These are phyloP conservation scores for Nicotiana undulata DNA, from an alignment of 257 asterid species.

Conservation along the genomic window DNA sequence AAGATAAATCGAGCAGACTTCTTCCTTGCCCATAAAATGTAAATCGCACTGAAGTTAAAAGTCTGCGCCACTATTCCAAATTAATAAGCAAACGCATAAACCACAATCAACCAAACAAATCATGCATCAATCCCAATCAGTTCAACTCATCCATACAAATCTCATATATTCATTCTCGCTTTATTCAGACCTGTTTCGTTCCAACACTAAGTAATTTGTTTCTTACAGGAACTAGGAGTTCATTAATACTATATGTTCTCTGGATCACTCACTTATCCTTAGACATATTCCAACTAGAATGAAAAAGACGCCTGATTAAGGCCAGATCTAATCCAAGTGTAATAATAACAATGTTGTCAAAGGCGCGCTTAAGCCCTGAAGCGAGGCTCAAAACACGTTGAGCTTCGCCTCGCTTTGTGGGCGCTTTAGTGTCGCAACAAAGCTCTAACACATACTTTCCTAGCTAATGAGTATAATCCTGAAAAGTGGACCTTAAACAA, in stretches of 20 bases:
- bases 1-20: neutral
- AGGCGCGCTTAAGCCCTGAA: too few species aligned
- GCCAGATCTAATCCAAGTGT: neutral
- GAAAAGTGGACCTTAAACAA: too few species aligned
- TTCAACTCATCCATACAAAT: neutral
- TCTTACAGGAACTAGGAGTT: neutral
- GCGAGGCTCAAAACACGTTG: too few species aligned
- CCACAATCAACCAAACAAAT: neutral
- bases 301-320: neutral
- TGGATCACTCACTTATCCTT: neutral
- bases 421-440: too few species aligned
- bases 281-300: neutral
- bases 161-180: neutral
- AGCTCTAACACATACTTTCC: too few species aligned
- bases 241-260: neutral
- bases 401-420: too few species aligned
- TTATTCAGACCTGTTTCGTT: neutral
- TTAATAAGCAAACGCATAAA: neutral
- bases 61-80: neutral
- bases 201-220: neutral
- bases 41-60: neutral
- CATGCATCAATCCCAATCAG: neutral
- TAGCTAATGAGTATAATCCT: too few species aligned
- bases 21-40: neutral
- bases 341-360: neutral